Conservation (phyloP, 1,139 yeast genomes). For the Hyphopichia fennica region DNA sequence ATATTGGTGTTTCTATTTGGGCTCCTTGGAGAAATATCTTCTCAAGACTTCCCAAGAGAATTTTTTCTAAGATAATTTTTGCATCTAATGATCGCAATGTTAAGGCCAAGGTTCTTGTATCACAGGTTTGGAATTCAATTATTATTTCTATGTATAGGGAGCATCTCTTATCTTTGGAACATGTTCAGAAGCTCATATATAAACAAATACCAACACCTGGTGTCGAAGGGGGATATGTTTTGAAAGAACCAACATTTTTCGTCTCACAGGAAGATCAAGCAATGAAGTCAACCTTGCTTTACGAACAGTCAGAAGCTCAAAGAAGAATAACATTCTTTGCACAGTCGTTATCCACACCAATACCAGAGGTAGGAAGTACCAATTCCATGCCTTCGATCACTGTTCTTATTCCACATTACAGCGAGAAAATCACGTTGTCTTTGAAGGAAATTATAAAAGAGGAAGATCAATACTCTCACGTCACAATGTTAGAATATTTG, state of each 20-base stretch:
- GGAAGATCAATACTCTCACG: slow-evolving; percentile 49
- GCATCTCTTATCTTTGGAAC: slow-evolving; percentile 51
- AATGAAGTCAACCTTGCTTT: slow-evolving; percentile 29
- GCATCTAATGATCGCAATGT: slow-evolving; percentile 27
- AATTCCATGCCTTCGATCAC: slow-evolving; percentile 51
- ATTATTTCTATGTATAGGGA: slow-evolving; percentile 59
- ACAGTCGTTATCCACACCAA: slow-evolving; percentile 53
- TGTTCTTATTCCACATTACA: slow-evolving; percentile 52
- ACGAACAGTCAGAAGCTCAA: slow-evolving; percentile 46
- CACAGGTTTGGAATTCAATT: slow-evolving; percentile 55
- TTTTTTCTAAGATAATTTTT: slow-evolving; percentile 44
- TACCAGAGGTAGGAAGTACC: slow-evolving; percentile 46
- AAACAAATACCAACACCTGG: slow-evolving; percentile 30
- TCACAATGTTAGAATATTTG: slow-evolving; percentile 52
- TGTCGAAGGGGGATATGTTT: slow-evolving; percentile 21
- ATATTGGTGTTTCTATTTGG: slow-evolving; percentile 55
- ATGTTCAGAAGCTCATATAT: slow-evolving; percentile 47
- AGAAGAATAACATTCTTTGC: slow-evolving; percentile 56
- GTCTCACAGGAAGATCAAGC: slow-evolving; percentile 53
- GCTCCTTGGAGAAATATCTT: slow-evolving; percentile 60
- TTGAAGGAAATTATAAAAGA: slow-evolving; percentile 48
- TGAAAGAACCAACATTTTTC: slow-evolving; percentile 50
- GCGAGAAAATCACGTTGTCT: slow-evolving; percentile 49
- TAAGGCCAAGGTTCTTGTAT: slow-evolving; percentile 38
- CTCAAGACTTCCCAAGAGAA: slow-evolving; percentile 51